Base-by-base conservation (phyloP, 306 rosid species). In the Trifolium fragiferum region DNA sequence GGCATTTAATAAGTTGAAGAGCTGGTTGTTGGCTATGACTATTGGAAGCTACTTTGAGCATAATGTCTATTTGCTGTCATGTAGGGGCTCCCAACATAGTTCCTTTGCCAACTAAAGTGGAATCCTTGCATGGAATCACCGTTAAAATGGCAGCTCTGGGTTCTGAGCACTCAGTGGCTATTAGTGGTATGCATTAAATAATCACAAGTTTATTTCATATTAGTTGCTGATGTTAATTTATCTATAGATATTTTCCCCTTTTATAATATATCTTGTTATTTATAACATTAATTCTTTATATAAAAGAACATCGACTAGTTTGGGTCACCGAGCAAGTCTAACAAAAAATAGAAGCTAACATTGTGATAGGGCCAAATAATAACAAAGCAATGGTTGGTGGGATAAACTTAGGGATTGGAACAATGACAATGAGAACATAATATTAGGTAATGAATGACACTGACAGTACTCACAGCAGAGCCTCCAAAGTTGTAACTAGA, bases 151-250 rank as follows among this genome's bases (percentile, higher is more conserved):
- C 83, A 27, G 92, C 96, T 80, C 81, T 93, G 57, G 98, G 98
- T 66, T 89, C 96, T 41, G 94, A 93, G 77, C 97, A 91, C 79
- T 84, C 98, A 1, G 62, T 91, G 84, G 98, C 94, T 82, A 71
- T 93, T 73, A 81, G 90, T 78, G 97, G 98, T 93, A 85, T 81
- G 79, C 71, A 82, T 65, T 53, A 25, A 64, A 44, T 44, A 68
- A 32, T 78, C 65, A 43, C 50, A 38, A 64, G 44, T 61, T 69
- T 41, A 13, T 49, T 23, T 61, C 71, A 60, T 27, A 30, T 57
- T 64, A 20, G 58, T 74, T 55, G 27, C 46, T 35, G 70, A 62
- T 46, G 16, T 37, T 73, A 49, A 25, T 69, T 69, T 55, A 10
- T 76, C 65, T 72, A 37, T 44, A n/a, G n/a, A n/a, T n/a, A 10